Percentiles rank a stretch among this genome's conserved stretches.
Conservation (phyloP, 129 eudicot species). For the Oenanthe sinensis region DNA sequence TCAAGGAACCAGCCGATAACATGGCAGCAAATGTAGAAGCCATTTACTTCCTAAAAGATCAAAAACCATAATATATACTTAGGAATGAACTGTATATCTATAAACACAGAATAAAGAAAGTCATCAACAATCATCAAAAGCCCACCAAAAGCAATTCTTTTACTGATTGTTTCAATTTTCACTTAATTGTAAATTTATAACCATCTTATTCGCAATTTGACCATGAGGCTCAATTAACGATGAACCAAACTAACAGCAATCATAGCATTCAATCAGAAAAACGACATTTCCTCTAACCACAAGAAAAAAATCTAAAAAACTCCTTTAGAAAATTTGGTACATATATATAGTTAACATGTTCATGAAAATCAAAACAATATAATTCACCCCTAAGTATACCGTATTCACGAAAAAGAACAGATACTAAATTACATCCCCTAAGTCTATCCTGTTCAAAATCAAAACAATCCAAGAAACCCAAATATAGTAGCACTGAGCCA, state of each 20-base stretch:
- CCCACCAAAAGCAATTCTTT: background rate
- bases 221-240: background rate
- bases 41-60: slow-evolving; percentile 32
- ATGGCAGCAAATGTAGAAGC: slow-evolving; percentile 64
- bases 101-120: background rate
- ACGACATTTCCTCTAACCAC: background rate
- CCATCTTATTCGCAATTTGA: background rate
- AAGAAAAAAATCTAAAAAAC: too few relatives aligned
- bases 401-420: background rate
- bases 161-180: background rate
- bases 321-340: background rate
- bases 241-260: background rate
- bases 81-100: background rate
- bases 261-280: background rate
- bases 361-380: background rate
- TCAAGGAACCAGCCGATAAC: slow-evolving; percentile 55
- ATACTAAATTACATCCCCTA: background rate
- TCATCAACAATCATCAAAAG: background rate
- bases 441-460: background rate
- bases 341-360: background rate
- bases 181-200: background rate
- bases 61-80: background rate
- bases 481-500: background rate
- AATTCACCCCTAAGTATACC: background rate
- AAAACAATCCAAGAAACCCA: background rate